These are phyloP conservation scores for Trametes punicea DNA, from an alignment of 768 basidiomycete genomes.

Conservation along the genomic window DNA sequence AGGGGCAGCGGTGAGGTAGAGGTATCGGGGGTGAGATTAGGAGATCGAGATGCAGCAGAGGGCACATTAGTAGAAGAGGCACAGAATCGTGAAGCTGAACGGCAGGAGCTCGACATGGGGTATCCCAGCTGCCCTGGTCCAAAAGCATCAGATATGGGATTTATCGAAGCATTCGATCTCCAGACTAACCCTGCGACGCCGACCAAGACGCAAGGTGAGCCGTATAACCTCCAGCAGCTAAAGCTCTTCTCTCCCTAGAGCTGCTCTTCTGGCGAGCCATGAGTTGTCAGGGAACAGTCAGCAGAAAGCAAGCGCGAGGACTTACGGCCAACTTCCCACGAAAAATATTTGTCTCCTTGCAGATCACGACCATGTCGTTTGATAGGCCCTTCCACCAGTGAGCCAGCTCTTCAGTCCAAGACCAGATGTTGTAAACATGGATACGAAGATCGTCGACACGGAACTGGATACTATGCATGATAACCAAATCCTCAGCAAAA, in stretches of 20 bases:
- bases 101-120: not conserved
- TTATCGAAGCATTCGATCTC: not conserved
- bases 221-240: not conserved
- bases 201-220: not conserved
- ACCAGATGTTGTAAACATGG: not conserved
- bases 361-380: not conserved
- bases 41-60: not conserved
- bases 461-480: not conserved
- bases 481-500: not conserved
- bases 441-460: not conserved
- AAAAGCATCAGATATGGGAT: not conserved
- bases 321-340: not conserved
- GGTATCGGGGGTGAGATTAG: not conserved
- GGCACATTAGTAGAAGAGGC: not conserved
- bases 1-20: not conserved
- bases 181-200: not conserved
- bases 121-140: not conserved
- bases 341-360: not conserved
- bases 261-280: not conserved
- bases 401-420: not conserved
- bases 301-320: not conserved
- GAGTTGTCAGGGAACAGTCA: not conserved
- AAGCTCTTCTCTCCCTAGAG: not conserved
- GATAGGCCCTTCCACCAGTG: not conserved
- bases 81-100: not conserved